Percentiles rank a stretch among this genome's conserved stretches.
Evolutionary conservation across 2,329 filamentous ascomycete species (phyloP).

Genomic region (Penicillium sp.): DNA sequence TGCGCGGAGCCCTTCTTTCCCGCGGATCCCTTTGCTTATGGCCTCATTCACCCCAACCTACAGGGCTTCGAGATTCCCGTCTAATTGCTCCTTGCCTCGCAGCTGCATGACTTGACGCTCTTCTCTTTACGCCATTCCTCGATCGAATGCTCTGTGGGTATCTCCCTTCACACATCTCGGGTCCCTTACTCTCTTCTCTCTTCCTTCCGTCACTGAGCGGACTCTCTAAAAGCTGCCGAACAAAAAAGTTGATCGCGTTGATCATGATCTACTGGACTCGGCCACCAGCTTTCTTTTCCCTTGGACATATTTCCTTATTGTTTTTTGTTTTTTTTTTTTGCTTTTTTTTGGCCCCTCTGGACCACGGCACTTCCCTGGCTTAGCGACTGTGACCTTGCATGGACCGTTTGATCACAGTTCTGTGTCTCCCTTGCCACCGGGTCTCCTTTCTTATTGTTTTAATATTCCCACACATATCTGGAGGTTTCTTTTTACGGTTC

Average conservation of each 20-base stretch:
- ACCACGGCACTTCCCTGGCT: slow-evolving; percentile 1
- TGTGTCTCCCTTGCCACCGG: not conserved
- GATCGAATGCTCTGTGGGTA: not conserved
- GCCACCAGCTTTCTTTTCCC: slow-evolving; percentile 16
- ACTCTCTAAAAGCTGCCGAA: slow-evolving; percentile 12
- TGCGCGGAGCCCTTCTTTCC: slow-evolving; percentile 31
- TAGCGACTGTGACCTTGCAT: slow-evolving; percentile 10
- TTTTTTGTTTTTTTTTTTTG: slow-evolving; percentile 1
- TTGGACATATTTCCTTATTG: slow-evolving; percentile 12
- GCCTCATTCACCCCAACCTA: slow-evolving; percentile 28
- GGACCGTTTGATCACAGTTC: slow-evolving; percentile 6
- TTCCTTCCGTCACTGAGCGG: not conserved
- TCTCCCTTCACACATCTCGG: slow-evolving; percentile 3
- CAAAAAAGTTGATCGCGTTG: slow-evolving; percentile 10
- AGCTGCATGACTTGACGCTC: slow-evolving; percentile 7
- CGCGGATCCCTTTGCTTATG: slow-evolving; percentile 22
- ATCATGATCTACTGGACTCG: slow-evolving; percentile 16
- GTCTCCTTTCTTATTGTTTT: slow-evolving; percentile 20
- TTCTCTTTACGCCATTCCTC: not conserved
- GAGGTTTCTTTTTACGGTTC: slow-evolving; percentile 10
- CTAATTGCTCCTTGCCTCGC: slow-evolving; percentile 1
- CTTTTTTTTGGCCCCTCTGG: no score
- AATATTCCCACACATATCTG: slow-evolving; percentile 21
- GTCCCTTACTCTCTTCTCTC: not conserved
- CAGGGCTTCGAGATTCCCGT: not conserved